Evolutionary conservation across 805 yeast genomes (phyloP), one percentile per base, ranked within the genome.

Genomic region (Candida cerambycidarum): DNA sequence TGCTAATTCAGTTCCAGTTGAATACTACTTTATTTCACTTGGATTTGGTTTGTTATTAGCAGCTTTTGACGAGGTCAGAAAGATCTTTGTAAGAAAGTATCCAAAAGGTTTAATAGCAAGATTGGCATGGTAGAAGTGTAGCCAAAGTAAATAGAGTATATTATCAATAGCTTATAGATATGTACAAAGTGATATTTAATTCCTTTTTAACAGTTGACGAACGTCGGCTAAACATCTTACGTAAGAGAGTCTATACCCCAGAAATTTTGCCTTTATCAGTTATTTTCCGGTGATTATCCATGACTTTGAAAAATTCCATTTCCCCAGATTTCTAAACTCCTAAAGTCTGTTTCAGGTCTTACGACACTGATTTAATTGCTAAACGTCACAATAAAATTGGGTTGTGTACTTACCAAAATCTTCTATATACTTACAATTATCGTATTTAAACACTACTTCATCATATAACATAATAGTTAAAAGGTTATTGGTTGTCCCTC

Each of bases 11-110:
- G 69, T 73, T 18, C 77, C 76, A 6, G 73, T 64, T n/a, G 69
- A 71, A 47, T 69, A 66, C 52, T 75, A 65, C 51, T 69, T 75
- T 47, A 65, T 73, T 33, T 72, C 79, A 1, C 29, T 73, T 35
- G 76, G 73, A 0, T 67, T 75, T 50, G 79, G 78, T 13, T 25
- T 55, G 2, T 54, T 64, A n/a, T 62, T 74, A 7, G 45, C 73
- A 32, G 32, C 51, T 4, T 62, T 61, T 45, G 80, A 75, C 47
- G 80, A 75, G 52, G 18, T 58, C 19, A 59, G 79, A 48, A 74
- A 74, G 49, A 47, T 54, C 13, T 9, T 45, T 8, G 60, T 56
- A 9, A 60, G 79, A 51, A 61, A 50, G 34, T 57, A 60, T 44
- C 78, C 79, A 12, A 54, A 56, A 4, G 48, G 70, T 2, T 25